These are phyloP conservation scores for Hyaloscypha finlandica DNA, from an alignment of 495 filamentous ascomycete genomes.

Conservation along the genomic window DNA sequence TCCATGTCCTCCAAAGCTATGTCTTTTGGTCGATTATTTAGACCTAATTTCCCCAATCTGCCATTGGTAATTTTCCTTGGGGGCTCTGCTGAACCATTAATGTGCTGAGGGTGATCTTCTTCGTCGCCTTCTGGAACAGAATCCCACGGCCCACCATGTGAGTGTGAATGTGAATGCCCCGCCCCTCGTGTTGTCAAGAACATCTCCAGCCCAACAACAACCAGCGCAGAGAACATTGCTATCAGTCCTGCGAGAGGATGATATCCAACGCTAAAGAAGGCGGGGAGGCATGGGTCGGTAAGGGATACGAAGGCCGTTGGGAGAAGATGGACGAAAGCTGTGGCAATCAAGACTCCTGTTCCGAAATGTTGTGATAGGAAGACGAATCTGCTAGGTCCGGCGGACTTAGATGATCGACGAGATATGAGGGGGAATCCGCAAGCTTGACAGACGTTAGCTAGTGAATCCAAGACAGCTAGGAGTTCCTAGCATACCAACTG, in stretches of 20 bases:
- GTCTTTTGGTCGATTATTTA: constrained; percentile 39
- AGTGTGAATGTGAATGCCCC: constrained; percentile 55
- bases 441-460: constrained; percentile 38
- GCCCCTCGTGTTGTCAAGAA: constrained; percentile 63
- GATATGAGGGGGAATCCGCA: constrained; percentile 63
- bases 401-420: constrained; percentile 42
- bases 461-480: neutral
- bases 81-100: constrained; percentile 19
- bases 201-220: constrained; percentile 76
- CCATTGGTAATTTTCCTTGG: constrained; percentile 20
- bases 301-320: constrained; percentile 82
- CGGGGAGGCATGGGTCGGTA: constrained; percentile 76
- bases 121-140: constrained; percentile 26
- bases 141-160: constrained; percentile 40
- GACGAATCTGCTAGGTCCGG: constrained; percentile 52
- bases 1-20: constrained; percentile 47
- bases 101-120: constrained; percentile 5
- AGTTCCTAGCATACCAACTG: constrained; percentile 55
- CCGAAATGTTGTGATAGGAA: constrained; percentile 84
- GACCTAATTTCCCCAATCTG: constrained; percentile 29
- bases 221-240: constrained; percentile 75
- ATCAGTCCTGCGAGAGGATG: constrained; percentile 76
- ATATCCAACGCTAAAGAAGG: constrained; percentile 71
- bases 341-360: constrained; percentile 83
- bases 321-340: constrained; percentile 85